phyloP scores from a whole-genome alignment of 2,329 filamentous ascomycete species.

The Pseudocercospora macadamiae region DNA sequence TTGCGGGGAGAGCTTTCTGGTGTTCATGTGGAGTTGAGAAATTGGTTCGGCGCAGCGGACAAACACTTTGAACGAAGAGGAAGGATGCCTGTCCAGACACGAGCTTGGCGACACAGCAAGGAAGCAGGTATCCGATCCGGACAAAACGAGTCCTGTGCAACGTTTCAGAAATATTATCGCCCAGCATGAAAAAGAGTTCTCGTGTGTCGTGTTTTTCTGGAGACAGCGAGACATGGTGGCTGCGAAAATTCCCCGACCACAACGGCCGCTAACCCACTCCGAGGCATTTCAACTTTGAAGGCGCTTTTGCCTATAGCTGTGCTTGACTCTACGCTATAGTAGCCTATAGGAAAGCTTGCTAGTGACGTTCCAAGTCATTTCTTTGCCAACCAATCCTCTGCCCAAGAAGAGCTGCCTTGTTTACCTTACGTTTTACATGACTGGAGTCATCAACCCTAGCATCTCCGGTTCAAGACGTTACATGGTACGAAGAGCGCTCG shows the following conservation, averaged over 20 bases:
- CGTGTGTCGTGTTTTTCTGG: no score
- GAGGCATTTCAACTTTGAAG: background rate
- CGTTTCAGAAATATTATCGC: no score
- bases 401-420: conserved; percentile 5
- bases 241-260: conserved; percentile 6
- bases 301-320: background rate
- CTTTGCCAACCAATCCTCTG: conserved; percentile 7
- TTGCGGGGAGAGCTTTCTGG: background rate
- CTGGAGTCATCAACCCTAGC: no score
- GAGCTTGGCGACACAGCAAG: background rate
- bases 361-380: conserved; percentile 5
- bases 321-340: background rate
- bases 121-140: background rate
- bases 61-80: background rate
- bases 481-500: background rate
- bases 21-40: background rate
- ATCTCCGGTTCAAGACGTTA: conserved; percentile 7
- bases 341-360: background rate
- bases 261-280: background rate
- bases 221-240: background rate
- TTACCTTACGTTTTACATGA: background rate
- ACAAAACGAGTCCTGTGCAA: background rate
- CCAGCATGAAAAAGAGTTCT: no score
- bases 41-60: background rate
- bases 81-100: background rate